Evolutionary conservation across 768 basidiomycete species (phyloP).

Genomic region (Butyriboletus loyo): DNA sequence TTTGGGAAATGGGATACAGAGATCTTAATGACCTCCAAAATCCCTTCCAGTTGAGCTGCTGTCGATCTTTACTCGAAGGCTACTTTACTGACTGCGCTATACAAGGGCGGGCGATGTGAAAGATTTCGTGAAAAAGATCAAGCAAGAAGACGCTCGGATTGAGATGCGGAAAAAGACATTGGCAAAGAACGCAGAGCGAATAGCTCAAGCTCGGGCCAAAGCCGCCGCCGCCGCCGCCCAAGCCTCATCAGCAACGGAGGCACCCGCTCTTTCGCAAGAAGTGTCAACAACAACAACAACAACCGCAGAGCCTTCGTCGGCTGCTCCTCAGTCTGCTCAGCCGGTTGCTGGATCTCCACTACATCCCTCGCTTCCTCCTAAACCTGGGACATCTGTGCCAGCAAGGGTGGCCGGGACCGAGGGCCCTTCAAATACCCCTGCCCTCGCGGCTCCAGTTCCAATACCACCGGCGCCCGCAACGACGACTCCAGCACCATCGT

Average conservation of each 20-base stretch:
- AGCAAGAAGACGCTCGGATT: slow-evolving; percentile 63
- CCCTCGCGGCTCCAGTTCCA: slow-evolving; percentile 5
- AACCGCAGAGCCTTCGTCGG: slow-evolving; percentile 14
- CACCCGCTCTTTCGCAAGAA: slow-evolving; percentile 17
- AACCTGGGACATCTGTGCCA: slow-evolving; percentile 49
- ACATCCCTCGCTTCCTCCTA: slow-evolving; percentile 71
- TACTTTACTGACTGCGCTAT: slow-evolving; percentile 2
- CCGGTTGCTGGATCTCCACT: slow-evolving; percentile 40
- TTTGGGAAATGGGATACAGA: slow-evolving; percentile 81
- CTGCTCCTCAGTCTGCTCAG: slow-evolving; percentile 1
- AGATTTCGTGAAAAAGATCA: slow-evolving; percentile 69
- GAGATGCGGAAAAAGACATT: slow-evolving; percentile 45
- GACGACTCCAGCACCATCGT: slow-evolving; percentile 13
- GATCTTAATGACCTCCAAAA: slow-evolving; percentile 59
- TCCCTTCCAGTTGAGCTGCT: slow-evolving; percentile 59
- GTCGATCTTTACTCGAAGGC: not conserved
- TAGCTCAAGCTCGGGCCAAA: slow-evolving; percentile 43
- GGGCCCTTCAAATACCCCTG: slow-evolving; percentile 26
- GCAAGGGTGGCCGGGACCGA: slow-evolving; percentile 31
- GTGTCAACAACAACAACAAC: not conserved
- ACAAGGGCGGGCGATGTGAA: slow-evolving; percentile 68
- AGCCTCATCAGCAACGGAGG: slow-evolving; percentile 20
- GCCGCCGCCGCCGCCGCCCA: slow-evolving; percentile 34
- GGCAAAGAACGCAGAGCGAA: slow-evolving; percentile 35
- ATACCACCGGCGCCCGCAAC: slow-evolving; percentile 10